These are phyloP conservation scores for Mucor lusitanicus DNA, from an alignment of 371 early-diverging fungal genomes.

Conservation along the genomic window DNA sequence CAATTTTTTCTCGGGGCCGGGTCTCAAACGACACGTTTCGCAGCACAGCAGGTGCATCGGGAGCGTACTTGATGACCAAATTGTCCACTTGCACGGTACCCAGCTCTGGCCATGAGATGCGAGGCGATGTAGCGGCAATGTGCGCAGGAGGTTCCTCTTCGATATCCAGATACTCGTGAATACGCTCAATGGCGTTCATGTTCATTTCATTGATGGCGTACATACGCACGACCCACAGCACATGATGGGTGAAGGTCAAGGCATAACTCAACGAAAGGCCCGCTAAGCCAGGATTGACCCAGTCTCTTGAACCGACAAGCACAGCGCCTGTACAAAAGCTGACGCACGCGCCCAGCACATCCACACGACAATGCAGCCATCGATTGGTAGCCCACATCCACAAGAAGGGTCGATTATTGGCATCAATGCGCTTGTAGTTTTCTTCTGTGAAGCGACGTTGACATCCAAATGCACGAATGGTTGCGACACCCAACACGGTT, in stretches of 20 bases:
- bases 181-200: conserved; percentile 85
- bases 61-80: conserved; percentile 67
- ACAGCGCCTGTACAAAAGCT: conserved; percentile 73
- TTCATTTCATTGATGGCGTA: conserved; percentile 85
- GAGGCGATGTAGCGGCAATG: conserved; percentile 49
- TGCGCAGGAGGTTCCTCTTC: conserved; percentile 69
- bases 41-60: conserved; percentile 69
- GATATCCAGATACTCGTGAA: conserved; percentile 70
- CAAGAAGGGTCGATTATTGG: conserved; percentile 81
- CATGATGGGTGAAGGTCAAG: conserved; percentile 64
- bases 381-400: conserved; percentile 86
- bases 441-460: conserved; percentile 64
- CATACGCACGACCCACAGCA: conserved; percentile 81
- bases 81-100: conserved; percentile 69
- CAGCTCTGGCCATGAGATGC: conserved; percentile 70
- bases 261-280: conserved; percentile 80
- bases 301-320: conserved; percentile 47
- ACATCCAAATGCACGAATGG: conserved; percentile 76
- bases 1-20: conserved; percentile 57
- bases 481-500: conserved; percentile 73
- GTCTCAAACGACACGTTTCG: conserved; percentile 63
- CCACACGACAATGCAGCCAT: conserved; percentile 86
- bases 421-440: conserved; percentile 59
- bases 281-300: conserved; percentile 73
- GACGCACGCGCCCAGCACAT: conserved; percentile 69